A percentile compares a stretch with the other conserved stretches of the same genome.
phyloP scores from a whole-genome alignment of 1,284 basidiomycete genomes.

The Melampsora larici-populina region DNA sequence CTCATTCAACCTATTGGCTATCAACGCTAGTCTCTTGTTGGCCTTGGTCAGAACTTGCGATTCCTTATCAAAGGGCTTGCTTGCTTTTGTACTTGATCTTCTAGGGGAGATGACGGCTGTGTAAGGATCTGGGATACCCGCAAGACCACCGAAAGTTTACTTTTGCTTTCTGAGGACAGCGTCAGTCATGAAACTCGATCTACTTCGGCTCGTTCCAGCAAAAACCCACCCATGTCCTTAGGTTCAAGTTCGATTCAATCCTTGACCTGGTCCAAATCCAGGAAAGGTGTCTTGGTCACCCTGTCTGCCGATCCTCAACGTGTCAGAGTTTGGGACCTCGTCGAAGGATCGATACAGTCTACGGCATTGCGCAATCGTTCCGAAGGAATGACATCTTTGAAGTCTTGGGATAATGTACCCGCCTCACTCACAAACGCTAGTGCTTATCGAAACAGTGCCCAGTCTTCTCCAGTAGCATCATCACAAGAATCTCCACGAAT shows the following conservation, averaged over 20 bases:
- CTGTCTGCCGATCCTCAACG: conserved; percentile 13
- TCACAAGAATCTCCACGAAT: not conserved
- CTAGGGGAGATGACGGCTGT: conserved; percentile 34
- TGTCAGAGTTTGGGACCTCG: conserved; percentile 29
- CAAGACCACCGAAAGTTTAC: conserved; percentile 27
- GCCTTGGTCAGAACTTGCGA: not conserved
- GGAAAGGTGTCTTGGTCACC: conserved; percentile 23
- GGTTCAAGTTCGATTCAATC: conserved; percentile 2
- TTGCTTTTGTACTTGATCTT: not conserved
- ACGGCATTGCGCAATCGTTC: conserved; percentile 3
- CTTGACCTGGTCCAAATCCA: conserved; percentile 23
- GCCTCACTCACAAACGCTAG: not conserved
- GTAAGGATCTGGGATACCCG: conserved; percentile 38
- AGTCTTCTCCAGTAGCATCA: conserved; percentile 17
- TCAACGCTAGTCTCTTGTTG: not conserved
- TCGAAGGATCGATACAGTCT: not conserved
- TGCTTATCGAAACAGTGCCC: not conserved
- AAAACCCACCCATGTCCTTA: not conserved
- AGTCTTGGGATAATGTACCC: conserved; percentile 5
- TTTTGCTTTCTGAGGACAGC: conserved; percentile 18
- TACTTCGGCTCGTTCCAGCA: conserved; percentile 7
- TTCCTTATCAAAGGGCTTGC: not conserved
- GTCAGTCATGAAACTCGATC: not conserved
- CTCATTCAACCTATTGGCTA: not conserved
- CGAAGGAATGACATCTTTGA: conserved; percentile 20